Evolutionary conservation across 208 protist genomes (phyloP).

Genomic region (Naegleria gruberi): DNA sequence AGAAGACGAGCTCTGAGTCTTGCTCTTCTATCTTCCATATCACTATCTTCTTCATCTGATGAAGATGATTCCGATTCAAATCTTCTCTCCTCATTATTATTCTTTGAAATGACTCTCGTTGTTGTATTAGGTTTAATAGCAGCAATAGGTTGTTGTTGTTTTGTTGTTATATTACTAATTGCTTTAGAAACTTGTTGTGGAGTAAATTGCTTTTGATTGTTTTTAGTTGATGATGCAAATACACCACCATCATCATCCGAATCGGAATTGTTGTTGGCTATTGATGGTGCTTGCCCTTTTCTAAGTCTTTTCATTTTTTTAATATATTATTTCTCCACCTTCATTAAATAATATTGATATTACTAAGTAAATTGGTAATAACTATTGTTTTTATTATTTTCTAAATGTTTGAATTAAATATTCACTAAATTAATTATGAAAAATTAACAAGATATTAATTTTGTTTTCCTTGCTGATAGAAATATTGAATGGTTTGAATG

Average conservation of each 20-base stretch:
- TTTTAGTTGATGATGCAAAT: neutral
- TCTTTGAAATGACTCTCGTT: no score
- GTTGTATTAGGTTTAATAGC: no score
- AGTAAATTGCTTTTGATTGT: neutral
- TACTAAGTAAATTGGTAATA: no score
- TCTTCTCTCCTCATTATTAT: neutral
- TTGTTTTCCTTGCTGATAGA: neutral
- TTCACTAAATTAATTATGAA: no score
- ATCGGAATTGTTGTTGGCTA: neutral
- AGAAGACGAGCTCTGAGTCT: neutral
- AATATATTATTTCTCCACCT: neutral
- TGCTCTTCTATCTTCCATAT: neutral
- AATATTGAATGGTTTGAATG: neutral
- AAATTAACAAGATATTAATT: no score
- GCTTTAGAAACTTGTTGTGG: neutral
- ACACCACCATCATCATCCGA: neutral
- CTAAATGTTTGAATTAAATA: no score
- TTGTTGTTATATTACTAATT: neutral
- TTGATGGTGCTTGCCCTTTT: neutral
- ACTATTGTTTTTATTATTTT: no score
- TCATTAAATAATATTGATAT: no score
- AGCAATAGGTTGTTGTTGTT: neutral
- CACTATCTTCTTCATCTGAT: neutral
- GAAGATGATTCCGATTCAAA: neutral
- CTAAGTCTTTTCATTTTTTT: neutral